These are phyloP conservation scores for Peniophora sp. DNA, from an alignment of 1,284 basidiomycete species.

Conservation along the genomic window DNA sequence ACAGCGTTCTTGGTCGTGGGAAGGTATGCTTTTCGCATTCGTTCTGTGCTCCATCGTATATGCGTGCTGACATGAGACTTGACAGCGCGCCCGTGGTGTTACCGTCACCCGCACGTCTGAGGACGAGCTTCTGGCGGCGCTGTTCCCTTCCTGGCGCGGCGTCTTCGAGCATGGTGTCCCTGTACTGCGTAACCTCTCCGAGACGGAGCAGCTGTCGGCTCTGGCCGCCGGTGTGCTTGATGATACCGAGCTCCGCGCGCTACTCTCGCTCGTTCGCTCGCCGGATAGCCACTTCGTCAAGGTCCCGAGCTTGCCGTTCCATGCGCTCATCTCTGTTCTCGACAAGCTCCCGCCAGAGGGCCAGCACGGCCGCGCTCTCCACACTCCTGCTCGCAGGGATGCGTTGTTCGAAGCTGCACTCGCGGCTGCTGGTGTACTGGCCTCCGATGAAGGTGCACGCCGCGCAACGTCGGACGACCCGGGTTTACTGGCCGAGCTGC, in stretches of 20 bases:
- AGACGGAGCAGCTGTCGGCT: conserved; percentile 44
- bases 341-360: conserved; percentile 68
- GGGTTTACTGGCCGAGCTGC: conserved; percentile 38
- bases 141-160: conserved; percentile 75
- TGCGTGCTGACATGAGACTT: not conserved
- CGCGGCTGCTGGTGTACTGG: conserved; percentile 25
- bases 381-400: conserved; percentile 52
- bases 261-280: conserved; percentile 61
- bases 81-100: conserved; percentile 60
- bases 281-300: conserved; percentile 75
- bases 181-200: conserved; percentile 51
- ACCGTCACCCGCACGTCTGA: conserved; percentile 72
- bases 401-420: conserved; percentile 49
- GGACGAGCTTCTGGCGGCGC: conserved; percentile 70
- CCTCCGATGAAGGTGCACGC: conserved; percentile 26
- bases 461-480: conserved; percentile 26
- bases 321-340: conserved; percentile 61
- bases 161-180: conserved; percentile 63
- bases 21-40: conserved; percentile 20
- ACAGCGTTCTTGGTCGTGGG: conserved; percentile 65
- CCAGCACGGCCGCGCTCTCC: conserved; percentile 59
- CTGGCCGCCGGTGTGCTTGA: conserved; percentile 58
- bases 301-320: conserved; percentile 71
- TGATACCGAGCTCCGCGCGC: conserved; percentile 51
- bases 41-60: not conserved